Base-by-base conservation (phyloP, 257 asterid genomes). In the Penstemon newberryi region DNA sequence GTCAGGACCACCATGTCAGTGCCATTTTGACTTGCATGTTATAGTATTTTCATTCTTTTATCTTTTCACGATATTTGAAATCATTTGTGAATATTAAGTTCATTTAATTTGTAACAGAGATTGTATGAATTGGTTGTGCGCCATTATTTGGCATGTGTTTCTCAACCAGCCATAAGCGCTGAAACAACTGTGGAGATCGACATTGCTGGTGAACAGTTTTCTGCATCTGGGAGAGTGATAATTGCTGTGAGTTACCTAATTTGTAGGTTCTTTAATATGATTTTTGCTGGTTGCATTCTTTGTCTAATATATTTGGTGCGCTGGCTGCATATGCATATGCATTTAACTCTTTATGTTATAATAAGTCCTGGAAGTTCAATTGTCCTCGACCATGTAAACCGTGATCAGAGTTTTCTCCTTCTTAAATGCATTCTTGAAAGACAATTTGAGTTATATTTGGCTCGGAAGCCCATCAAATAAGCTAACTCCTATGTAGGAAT, bases 71-170 rank as follows among this genome's bases (percentile, higher is more conserved):
- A 72, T 56, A 63, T 53, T 53, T 61, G 56, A 63, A 69, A 49
- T 6, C 67, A 40, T 60, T 55, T 66, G 41, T 66, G 75, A 72
- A 45, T 49, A 39, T 77, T 38, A 57, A 61, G 60, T 45, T 47
- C 50, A 55, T 53, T 72, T 40, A 47, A 75, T 73, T 65, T 80
- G 73, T 74, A 46, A 73, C 97, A 93, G 99, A 89, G 80, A 83
- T 81, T 93, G 76, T 93, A 93, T 60, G 99, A 93, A 78, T 80
- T 93, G 87, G 99, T 93, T 42, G 97, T 93, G 82, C 95, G 99
- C 69, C 99, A 93, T 85, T 93, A 85, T 80, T 84, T 93, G 60
- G 99, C 99, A 58, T 93, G 99, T 73, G 96, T 93, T 79, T 93
- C 99, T 79, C 95, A 88, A 79, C 97, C 99, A 71, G 99, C 99